Conservation (phyloP, 1,284 basidiomycete genomes). For the Moesziomyces antarcticus region DNA sequence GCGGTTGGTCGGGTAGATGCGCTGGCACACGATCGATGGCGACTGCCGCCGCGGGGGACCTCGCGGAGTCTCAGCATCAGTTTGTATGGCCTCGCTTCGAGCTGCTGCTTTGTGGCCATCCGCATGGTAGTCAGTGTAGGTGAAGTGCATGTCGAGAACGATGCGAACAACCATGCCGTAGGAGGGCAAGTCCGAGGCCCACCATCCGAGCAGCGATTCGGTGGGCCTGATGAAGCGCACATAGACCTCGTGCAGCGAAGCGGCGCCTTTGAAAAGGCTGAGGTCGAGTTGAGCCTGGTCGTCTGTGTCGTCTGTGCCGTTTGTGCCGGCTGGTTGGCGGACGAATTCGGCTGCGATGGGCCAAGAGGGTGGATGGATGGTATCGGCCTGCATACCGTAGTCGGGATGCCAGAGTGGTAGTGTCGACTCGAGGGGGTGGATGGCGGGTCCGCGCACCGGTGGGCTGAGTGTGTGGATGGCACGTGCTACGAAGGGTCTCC, state of each 20-base stretch:
- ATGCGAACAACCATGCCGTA: constrained; percentile 45
- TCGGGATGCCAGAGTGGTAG: constrained; percentile 40
- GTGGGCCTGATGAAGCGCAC: constrained; percentile 20
- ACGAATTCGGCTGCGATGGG: constrained; percentile 14
- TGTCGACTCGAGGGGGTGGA: constrained; percentile 29
- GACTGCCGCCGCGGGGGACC: not conserved
- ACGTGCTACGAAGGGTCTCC: constrained; percentile 27
- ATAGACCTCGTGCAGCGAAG: constrained; percentile 38
- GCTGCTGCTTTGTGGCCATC: not conserved
- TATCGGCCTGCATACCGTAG: constrained; percentile 32
- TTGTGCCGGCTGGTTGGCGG: not conserved
- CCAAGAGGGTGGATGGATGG: constrained; percentile 33
- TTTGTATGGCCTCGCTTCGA: not conserved
- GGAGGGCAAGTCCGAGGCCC: constrained; percentile 46
- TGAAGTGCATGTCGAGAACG: constrained; percentile 27
- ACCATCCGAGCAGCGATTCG: constrained; percentile 46
- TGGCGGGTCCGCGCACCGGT: constrained; percentile 13
- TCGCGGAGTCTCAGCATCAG: not conserved
- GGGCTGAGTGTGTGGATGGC: constrained; percentile 28
- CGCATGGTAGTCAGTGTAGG: constrained; percentile 1
- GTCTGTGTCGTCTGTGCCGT: not conserved
- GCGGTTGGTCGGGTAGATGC: constrained; percentile 39
- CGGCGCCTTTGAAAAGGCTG: constrained; percentile 22
- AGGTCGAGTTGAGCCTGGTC: not conserved
- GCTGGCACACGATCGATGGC: constrained; percentile 43